Evolutionary conservation across 2,329 filamentous ascomycete genomes (phyloP).

Genomic region (Ophiocordyceps camponoti-leonardi): DNA sequence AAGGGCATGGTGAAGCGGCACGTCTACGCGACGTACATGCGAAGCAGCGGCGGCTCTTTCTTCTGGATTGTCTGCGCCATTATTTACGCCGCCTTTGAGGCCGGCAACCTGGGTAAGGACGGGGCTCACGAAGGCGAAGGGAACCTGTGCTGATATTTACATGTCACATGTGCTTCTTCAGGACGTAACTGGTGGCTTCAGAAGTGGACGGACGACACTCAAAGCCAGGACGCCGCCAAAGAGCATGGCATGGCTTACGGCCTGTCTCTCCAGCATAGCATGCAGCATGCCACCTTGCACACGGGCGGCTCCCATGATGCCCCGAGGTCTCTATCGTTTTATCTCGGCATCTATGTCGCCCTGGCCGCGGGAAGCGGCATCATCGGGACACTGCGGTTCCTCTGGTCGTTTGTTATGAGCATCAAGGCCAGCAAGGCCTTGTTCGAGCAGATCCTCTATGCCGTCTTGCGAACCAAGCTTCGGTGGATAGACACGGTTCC

Average conservation of each 20-base stretch:
- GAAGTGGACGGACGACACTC: constrained; percentile 35
- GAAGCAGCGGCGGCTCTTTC: constrained; percentile 43
- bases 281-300: constrained; percentile 19
- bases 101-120: constrained; percentile 31
- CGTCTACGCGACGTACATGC: constrained; percentile 53
- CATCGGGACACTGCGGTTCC: constrained; percentile 44
- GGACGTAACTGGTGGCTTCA: constrained; percentile 46
- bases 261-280: constrained; percentile 28
- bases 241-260: constrained; percentile 23
- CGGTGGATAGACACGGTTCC: constrained; percentile 70
- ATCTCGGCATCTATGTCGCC: constrained; percentile 49
- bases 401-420: constrained; percentile 45
- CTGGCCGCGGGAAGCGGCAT: constrained; percentile 40
- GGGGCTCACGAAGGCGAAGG: constrained; percentile 2
- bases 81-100: constrained; percentile 37
- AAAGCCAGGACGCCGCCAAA: constrained; percentile 4
- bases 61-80: constrained; percentile 40
- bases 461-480: constrained; percentile 55
- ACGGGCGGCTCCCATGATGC: constrained; percentile 12
- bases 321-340: constrained; percentile 33
- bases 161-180: constrained; percentile 1
- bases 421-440: constrained; percentile 51
- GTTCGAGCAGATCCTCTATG: constrained; percentile 49
- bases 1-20: constrained; percentile 48
- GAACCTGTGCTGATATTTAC: not conserved